Evolutionary conservation across 352 stramenopile species (phyloP), one percentile per base, ranked within the genome.

Genomic region (Thraustochytrium sp.): DNA sequence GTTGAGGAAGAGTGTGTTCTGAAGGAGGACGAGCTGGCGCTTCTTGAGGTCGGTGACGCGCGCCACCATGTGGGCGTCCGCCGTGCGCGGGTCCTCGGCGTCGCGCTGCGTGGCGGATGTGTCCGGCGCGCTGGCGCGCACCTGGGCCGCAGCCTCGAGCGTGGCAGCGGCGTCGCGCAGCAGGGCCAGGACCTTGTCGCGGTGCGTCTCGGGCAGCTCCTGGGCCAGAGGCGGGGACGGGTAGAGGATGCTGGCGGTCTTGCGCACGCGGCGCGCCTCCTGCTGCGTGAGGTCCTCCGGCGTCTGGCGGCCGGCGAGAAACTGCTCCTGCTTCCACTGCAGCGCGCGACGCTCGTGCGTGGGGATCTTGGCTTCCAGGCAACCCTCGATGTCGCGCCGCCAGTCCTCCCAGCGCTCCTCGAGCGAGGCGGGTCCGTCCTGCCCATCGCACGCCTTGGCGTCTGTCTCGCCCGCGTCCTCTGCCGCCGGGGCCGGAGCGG

Each of bases 321-420:
- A 72, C 59, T 72, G 59, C 36, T 72, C 59, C 40, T 72, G 59
- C n/a, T 72, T 72, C 59, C 59, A 72, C 36, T 16, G 8, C 8
- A 72, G 42, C 26, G 59, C 46, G 8, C 31, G 59, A 0, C 42
- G 26, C 9, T 72, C 59, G 36, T 55, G 18, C 9, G 36, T 72
- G 9, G 42, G 26, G 13, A 72, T 9, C 16, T 5, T 1, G 21
- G 9, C 59, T 3, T 46, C 4, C 40, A 46, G 21, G 59, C 26
- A 72, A 13, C 11, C 9, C 42, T 34, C 23, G 31, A 63, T 72
- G 8, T 72, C 59, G 42, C 46, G 36, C 59, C 59, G 59, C 59
- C 59, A 72, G 18, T 49, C n/a, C 13, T 42, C 26, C 59, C 59
- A 72, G 8, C 36, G 42, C 8, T 72, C 26, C 16, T 21, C 31